Conservation (phyloP, 1,139 yeast genomes). For the Lodderomyces elongisporus region DNA sequence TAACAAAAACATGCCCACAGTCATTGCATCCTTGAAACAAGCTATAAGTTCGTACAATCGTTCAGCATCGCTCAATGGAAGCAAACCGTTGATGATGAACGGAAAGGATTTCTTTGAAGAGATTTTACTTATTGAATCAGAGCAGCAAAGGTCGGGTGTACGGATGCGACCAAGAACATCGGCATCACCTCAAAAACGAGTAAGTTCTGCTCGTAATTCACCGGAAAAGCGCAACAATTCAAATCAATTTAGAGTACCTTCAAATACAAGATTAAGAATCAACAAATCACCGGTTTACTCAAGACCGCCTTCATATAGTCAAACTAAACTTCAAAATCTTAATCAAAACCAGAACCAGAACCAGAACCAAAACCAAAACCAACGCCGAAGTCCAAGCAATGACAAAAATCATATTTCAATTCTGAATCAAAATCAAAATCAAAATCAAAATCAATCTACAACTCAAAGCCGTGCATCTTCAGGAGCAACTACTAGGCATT, state of each 20-base stretch:
- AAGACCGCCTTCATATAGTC: conserved; percentile 2
- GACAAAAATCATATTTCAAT: too few species aligned
- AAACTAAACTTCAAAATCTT: too few species aligned
- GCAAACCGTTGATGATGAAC: conserved; percentile 36
- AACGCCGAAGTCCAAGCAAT: too few species aligned
- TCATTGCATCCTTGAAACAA: conserved; percentile 47
- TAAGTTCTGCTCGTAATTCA: conserved; percentile 3
- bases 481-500: background rate
- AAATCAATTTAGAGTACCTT: conserved; percentile 1
- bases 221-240: conserved; percentile 11
- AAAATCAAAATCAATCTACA: too few species aligned
- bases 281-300: conserved; percentile 6
- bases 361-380: too few species aligned
- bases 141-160: conserved; percentile 15
- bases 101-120: conserved; percentile 46
- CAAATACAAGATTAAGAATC: conserved; percentile 3
- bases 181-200: conserved; percentile 4
- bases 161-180: conserved; percentile 5
- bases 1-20: conserved; percentile 60
- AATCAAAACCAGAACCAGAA: too few species aligned
- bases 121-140: conserved; percentile 39
- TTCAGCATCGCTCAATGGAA: conserved; percentile 20
- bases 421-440: too few species aligned
- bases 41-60: conserved; percentile 47
- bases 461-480: too few species aligned